Base-by-base conservation (phyloP, 192 early-diverging fungal genomes). In the Linderina pennispora region DNA sequence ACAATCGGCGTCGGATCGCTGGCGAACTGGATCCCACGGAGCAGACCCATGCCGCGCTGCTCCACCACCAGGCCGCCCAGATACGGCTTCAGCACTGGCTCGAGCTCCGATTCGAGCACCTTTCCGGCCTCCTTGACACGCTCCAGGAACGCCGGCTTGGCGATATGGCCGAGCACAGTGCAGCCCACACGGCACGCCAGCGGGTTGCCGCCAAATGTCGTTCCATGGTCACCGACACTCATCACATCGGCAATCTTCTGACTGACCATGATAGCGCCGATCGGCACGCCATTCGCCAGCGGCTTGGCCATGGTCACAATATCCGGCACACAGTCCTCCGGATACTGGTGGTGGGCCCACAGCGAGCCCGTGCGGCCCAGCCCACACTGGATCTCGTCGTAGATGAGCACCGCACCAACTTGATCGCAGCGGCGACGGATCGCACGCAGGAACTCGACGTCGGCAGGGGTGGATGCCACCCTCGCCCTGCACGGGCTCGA, bases 401-500 rank as follows among this genome's bases (percentile, higher is more conserved):
- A 93, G 45, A 99, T 94, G 62, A 99, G 74, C 40, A 96, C 37
- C n/a, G 89, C 88, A 10, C 84, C 85, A 19, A 87, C 83, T 43
- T 90, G 82, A 62, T 93, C 79, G 60, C 94, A 96, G 33, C 82
- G 74, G 21, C 73, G 58, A 31, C 92, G 81, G 19, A 98, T 40
- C 10, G 80, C 78, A 48, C 80, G 65, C 61, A 97, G 56, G 48
- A 96, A 98, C 39, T 84, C 87, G 3, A 75, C 59, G 1, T 61
- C 72, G 1, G 87, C 90, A 23, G 69, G n/a, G 36, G 56, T 83
- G 78, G 50, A 98, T 78, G 26, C 96, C 93, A 45, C 96, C 96
- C 56, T 97, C 96, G 36, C 96, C 96, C 64, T 98, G 93, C 43
- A 98, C 83, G 1, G 92, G 92, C 68, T 98, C 96, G 14, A 98